Evolutionary conservation across 108 stramenopile species (phyloP).

Genomic region (Fragilariopsis cylindrus): DNA sequence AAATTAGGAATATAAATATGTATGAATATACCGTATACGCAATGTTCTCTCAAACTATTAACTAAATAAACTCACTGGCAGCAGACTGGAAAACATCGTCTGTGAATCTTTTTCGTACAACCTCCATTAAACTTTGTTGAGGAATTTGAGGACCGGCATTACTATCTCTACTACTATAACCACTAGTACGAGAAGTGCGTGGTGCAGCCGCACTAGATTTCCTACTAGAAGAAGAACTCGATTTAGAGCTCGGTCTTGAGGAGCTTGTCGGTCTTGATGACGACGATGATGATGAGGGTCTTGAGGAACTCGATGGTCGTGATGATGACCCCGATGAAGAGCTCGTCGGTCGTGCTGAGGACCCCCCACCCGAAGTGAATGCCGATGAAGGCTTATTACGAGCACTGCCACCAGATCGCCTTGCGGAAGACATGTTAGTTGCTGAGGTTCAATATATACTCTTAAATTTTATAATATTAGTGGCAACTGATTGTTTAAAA

Average conservation of each 20-base stretch:
- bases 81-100: constrained; percentile 54
- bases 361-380: neutral
- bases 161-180: too few relatives aligned
- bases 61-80: constrained; percentile 29
- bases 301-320: neutral
- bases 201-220: neutral
- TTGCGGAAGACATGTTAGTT: constrained; percentile 12
- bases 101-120: constrained; percentile 49
- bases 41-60: too few relatives aligned
- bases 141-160: neutral
- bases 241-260: neutral
- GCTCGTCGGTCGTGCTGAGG: neutral
- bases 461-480: too few relatives aligned
- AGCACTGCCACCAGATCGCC: neutral
- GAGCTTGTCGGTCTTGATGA: neutral
- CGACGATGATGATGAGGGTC: neutral
- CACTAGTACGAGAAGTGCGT: too few relatives aligned
- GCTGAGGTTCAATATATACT: too few relatives aligned
- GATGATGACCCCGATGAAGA: neutral
- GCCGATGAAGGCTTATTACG: neutral
- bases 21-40: too few relatives aligned
- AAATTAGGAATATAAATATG: too few relatives aligned
- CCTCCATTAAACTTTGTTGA: constrained; percentile 38
- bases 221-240: neutral
- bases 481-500: too few relatives aligned